Evolutionary conservation across 2,329 filamentous ascomycete species (phyloP).

Genomic region (Aspergillus fijiensis): DNA sequence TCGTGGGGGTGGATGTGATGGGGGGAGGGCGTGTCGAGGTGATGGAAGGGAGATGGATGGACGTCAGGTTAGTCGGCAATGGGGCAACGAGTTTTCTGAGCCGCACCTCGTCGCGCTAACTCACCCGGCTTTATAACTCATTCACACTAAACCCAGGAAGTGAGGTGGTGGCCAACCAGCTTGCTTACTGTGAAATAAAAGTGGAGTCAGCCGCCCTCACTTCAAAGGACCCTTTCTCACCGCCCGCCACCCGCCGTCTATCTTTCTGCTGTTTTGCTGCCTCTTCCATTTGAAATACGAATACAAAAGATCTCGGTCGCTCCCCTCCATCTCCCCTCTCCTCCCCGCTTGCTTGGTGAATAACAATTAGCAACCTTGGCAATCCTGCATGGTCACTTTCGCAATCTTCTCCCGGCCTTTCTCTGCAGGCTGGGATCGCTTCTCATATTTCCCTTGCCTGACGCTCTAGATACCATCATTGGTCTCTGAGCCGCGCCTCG

Average conservation of each 20-base stretch:
- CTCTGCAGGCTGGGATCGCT: conserved; percentile 23
- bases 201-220: conserved; percentile 5
- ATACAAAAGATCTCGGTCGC: background rate
- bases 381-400: conserved; percentile 28
- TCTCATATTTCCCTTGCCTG: background rate
- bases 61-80: conserved; percentile 42
- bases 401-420: conserved; percentile 25
- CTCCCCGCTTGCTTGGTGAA: conserved; percentile 8
- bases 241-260: conserved; percentile 21
- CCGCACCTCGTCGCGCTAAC: conserved; percentile 26
- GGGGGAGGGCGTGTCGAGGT: conserved; percentile 31
- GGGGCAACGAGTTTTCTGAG: conserved; percentile 43
- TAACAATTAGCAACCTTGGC: conserved; percentile 5
- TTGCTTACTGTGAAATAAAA: background rate
- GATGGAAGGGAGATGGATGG: conserved; percentile 45
- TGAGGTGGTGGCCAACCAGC: conserved; percentile 8
- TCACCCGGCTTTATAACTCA: conserved; percentile 20
- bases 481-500: conserved; percentile 6
- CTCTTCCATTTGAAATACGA: background rate
- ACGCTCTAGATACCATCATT: background rate
- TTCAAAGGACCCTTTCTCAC: conserved; percentile 23
- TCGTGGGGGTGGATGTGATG: conserved; percentile 34
- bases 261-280: conserved; percentile 11
- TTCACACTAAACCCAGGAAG: conserved; percentile 6
- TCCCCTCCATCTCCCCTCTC: background rate